These are phyloP conservation scores for Schwanniomyces pseudopolymorphus DNA, from an alignment of 805 yeast genomes.

Conservation along the genomic window DNA sequence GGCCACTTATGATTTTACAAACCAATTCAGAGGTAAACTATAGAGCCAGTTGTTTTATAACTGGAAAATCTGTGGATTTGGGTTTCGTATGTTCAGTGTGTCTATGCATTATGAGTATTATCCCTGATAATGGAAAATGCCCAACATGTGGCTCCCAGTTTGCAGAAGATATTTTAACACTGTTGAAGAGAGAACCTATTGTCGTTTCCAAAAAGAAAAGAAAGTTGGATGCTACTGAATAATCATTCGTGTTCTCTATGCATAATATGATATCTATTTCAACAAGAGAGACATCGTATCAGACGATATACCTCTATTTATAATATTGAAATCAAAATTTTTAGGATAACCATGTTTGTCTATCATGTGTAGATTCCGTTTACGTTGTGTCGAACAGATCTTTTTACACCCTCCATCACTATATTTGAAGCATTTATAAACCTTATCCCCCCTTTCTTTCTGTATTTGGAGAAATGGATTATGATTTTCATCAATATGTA, in stretches of 20 bases:
- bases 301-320: slow-evolving; percentile 23
- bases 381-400: slow-evolving; percentile 34
- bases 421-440: slow-evolving; percentile 41
- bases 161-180: slow-evolving; percentile 60
- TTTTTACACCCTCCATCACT: slow-evolving; percentile 36
- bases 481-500: slow-evolving; percentile 56
- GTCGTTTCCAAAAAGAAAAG: slow-evolving; percentile 40
- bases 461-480: slow-evolving; percentile 44
- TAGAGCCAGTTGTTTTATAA: slow-evolving; percentile 89
- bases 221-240: slow-evolving; percentile 22
- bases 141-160: slow-evolving; percentile 85
- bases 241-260: not conserved
- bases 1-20: slow-evolving; percentile 77
- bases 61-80: slow-evolving; percentile 86
- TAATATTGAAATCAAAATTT: slow-evolving; percentile 27
- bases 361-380: slow-evolving; percentile 48
- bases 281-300: not conserved
- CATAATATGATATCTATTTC: not conserved
- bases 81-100: slow-evolving; percentile 97
- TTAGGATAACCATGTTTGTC: slow-evolving; percentile 51
- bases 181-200: slow-evolving; percentile 61
- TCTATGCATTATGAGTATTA: slow-evolving; percentile 68
- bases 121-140: slow-evolving; percentile 68
- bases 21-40: slow-evolving; percentile 86
- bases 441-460: slow-evolving; percentile 38